A percentile compares a stretch with the other conserved stretches of the same genome.
Conservation (phyloP, 2,329 filamentous ascomycete genomes). For the Chalara sp. region DNA sequence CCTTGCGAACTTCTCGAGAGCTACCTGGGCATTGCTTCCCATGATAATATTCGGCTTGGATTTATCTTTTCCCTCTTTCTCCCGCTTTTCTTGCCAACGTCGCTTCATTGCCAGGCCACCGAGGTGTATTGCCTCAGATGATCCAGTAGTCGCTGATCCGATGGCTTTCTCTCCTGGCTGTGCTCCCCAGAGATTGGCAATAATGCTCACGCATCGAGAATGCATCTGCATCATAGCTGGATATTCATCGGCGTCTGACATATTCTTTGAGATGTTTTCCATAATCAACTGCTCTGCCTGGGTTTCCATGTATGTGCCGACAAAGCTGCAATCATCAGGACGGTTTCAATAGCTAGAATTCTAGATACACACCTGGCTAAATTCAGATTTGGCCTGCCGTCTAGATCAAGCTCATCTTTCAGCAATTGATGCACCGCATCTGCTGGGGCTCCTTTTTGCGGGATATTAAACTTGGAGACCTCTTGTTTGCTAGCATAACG, state of each 20-base stretch:
- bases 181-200: constrained; percentile 59
- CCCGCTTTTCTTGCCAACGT: constrained; percentile 61
- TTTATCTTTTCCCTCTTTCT: constrained; percentile 53
- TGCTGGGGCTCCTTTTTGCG: constrained; percentile 48
- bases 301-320: constrained; percentile 65
- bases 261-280: constrained; percentile 64
- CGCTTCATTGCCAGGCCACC: constrained; percentile 69
- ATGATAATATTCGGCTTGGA: constrained; percentile 66
- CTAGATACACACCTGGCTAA: constrained; percentile 41
- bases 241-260: constrained; percentile 64
- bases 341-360: background rate
- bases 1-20: constrained; percentile 64
- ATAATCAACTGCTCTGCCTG: constrained; percentile 58
- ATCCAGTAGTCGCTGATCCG: constrained; percentile 64
- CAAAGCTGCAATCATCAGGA: constrained; percentile 41
- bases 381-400: constrained; percentile 62
- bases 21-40: constrained; percentile 68
- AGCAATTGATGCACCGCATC: constrained; percentile 61
- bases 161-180: constrained; percentile 56
- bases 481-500: constrained; percentile 47
- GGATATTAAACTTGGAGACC: constrained; percentile 54
- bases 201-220: constrained; percentile 60
- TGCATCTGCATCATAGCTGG: constrained; percentile 55
- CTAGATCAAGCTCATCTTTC: constrained; percentile 55
- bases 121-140: constrained; percentile 64